Conservation (phyloP, 2,329 filamentous ascomycete genomes). For the Neopestalotiopsis clavispora region DNA sequence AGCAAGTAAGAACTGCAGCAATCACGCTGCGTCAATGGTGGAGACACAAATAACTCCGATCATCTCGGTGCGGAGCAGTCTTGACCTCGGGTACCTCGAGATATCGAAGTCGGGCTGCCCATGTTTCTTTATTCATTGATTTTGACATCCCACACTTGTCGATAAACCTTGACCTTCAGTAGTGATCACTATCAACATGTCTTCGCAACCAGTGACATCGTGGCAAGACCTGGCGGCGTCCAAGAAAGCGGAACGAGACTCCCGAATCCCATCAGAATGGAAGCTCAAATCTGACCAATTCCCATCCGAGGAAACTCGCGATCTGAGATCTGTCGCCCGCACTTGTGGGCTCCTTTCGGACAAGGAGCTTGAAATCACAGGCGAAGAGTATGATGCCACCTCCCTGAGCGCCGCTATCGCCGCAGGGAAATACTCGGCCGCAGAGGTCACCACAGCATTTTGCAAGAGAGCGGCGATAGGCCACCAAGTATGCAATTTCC, state of each 20-base stretch:
- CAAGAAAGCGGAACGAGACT: conserved; percentile 25
- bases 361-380: conserved; percentile 26
- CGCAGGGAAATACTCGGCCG: conserved; percentile 10
- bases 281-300: conserved; percentile 25
- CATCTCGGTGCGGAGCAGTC: not conserved
- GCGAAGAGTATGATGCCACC: conserved; percentile 27
- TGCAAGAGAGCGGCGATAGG: conserved; percentile 12
- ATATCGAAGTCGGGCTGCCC: not conserved
- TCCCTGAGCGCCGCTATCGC: conserved; percentile 25
- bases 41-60: not conserved
- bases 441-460: conserved; percentile 9
- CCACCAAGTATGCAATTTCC: conserved; percentile 24
- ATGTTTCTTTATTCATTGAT: not conserved
- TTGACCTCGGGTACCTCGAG: not conserved
- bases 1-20: not conserved
- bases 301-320: conserved; percentile 23
- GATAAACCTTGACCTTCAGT: not conserved
- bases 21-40: not conserved
- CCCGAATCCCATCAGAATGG: conserved; percentile 28
- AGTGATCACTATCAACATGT: not conserved
- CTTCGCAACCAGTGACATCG: conserved; percentile 19
- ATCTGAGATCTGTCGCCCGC: conserved; percentile 26
- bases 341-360: conserved; percentile 24
- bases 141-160: too few species aligned
- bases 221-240: conserved; percentile 28